Base-by-base conservation (phyloP, 2,329 filamentous ascomycete species). In the Trichoderma sp. region DNA sequence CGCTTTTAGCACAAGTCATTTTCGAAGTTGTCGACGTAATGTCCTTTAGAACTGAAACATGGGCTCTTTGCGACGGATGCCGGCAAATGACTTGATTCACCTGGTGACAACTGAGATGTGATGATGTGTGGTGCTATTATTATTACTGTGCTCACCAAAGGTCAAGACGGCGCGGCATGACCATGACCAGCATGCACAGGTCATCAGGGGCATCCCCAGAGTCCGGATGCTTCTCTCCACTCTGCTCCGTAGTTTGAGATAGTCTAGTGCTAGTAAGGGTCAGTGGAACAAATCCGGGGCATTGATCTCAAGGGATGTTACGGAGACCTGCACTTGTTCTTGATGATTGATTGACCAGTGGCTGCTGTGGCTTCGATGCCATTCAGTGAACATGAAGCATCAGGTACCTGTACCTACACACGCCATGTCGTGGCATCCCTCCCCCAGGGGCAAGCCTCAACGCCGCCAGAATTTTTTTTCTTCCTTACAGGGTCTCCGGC, bases 161-260 rank as follows among this genome's bases (percentile, higher is more conserved):
- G 29, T 31, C 6, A 56, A 56, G 50, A 56, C 50, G 50, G 50
- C 50, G 11, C 63, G 35, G 33, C 63, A 45, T 65, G 63, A 65
- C 63, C 63, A 45, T 45, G 41, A 45, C 41, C 63, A 65, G 35
- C 63, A 24, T n/a, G n/a, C 16, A 62, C 63, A 41, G 63, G 63
- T 65, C 63, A 65, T 65, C 63, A 65, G 63, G 63, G 63, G 63
- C 35, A 65, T 65, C 63, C 67, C 67, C 67, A 68, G 65, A 68
- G 50, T 38, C 41, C 53, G 27, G 67, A 59, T 71, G 56, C 31
- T 29, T 31, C 68, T 63, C 68, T 71, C 68, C 68, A 71, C 68
- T 59, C 21, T 60, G 29, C 29, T 71, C 24, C 35, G 38, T 31
- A 35, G 29, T 67, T 18, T 50, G n/a, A 29, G 59, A 45, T 41